phyloP scores from a whole-genome alignment of 768 basidiomycete species.

The Tricholoma matsutake region DNA sequence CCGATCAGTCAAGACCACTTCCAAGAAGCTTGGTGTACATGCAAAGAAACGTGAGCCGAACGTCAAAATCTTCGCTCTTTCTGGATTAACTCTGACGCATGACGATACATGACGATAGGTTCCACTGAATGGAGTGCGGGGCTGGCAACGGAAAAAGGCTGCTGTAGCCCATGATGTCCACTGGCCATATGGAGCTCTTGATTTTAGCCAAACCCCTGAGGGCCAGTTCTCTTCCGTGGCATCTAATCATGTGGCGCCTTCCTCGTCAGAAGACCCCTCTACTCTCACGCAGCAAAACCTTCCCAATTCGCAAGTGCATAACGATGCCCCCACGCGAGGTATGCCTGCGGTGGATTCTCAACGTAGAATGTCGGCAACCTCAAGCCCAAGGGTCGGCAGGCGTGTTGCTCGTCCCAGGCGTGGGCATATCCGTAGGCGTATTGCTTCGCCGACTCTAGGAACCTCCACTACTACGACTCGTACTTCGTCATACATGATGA shows the following conservation, averaged over 20 bases:
- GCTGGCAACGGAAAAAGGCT: background rate
- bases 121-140: background rate
- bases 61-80: background rate
- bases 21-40: background rate
- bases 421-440: background rate
- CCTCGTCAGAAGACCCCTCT: background rate
- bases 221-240: background rate
- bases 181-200: background rate
- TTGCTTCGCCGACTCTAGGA: background rate
- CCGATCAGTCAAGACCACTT: background rate
- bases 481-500: background rate
- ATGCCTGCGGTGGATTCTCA: background rate
- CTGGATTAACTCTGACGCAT: background rate
- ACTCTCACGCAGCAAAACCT: background rate
- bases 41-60: background rate
- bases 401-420: background rate
- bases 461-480: background rate
- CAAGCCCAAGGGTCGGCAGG: background rate
- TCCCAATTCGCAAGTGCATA: background rate
- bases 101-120: background rate
- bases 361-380: background rate
- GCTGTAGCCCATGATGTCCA: background rate
- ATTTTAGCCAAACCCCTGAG: background rate
- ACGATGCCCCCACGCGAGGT: background rate
- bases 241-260: background rate